phyloP scores from a whole-genome alignment of 2,329 filamentous ascomycete genomes.

The Colletotrichum truncatum region DNA sequence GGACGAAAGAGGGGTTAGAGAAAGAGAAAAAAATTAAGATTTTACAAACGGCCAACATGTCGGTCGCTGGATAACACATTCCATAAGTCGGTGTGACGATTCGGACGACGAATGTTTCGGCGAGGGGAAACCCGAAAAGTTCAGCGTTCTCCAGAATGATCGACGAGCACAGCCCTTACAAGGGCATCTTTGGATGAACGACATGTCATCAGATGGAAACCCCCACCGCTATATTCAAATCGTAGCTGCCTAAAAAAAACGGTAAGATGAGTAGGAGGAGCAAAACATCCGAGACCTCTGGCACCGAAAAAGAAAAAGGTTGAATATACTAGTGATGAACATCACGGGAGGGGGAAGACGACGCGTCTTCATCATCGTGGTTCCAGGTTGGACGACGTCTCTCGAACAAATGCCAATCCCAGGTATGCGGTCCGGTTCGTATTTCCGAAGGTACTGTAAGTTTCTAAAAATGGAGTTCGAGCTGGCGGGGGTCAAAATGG shows the following conservation, averaged over 20 bases:
- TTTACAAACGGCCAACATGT: no score
- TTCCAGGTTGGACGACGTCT: background rate
- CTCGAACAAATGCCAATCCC: slow-evolving; percentile 3
- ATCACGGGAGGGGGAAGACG: no score
- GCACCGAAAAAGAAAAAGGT: background rate
- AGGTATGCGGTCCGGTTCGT: slow-evolving; percentile 15
- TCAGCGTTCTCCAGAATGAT: slow-evolving; percentile 18
- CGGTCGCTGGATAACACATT: background rate
- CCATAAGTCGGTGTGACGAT: background rate
- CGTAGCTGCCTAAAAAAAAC: background rate
- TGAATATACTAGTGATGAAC: no score
- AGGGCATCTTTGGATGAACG: slow-evolving; percentile 10
- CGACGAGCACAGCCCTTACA: slow-evolving; percentile 12
- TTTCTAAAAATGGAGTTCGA: slow-evolving; percentile 25
- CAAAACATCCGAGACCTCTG: background rate
- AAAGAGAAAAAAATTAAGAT: no score
- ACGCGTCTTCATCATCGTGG: background rate
- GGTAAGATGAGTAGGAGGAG: background rate
- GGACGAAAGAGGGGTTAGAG: no score
- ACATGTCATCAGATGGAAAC: background rate
- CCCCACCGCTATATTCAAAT: background rate
- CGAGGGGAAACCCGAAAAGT: background rate
- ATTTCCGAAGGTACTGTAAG: slow-evolving; percentile 13
- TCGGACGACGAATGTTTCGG: background rate
- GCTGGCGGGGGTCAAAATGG: background rate